These are phyloP conservation scores for Aspergillus olivimuriae DNA, from an alignment of 495 filamentous ascomycete genomes.

Conservation along the genomic window DNA sequence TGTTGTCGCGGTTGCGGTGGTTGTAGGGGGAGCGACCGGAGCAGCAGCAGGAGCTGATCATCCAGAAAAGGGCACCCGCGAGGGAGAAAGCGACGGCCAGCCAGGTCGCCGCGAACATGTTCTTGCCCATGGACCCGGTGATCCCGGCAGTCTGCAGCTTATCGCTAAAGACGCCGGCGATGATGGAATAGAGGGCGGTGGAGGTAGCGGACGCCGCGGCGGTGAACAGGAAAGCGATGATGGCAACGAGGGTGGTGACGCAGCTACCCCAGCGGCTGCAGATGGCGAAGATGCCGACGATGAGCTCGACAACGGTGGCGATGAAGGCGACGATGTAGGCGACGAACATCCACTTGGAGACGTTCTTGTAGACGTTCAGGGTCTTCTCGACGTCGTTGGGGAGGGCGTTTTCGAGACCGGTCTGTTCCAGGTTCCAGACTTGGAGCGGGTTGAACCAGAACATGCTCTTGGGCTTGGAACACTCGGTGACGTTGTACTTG, in stretches of 20 bases:
- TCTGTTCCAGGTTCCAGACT: constrained; percentile 56
- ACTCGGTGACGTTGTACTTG: constrained; percentile 35
- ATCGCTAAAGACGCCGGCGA: constrained; percentile 53
- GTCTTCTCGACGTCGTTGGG: constrained; percentile 57
- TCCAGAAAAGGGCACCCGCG: constrained; percentile 76
- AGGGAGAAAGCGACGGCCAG: constrained; percentile 70
- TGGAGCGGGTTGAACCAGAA: constrained; percentile 72
- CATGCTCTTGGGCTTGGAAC: constrained; percentile 51
- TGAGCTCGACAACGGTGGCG: constrained; percentile 61
- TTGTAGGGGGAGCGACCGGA: constrained; percentile 48
- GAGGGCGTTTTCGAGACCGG: constrained; percentile 49
- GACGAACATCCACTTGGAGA: constrained; percentile 75
- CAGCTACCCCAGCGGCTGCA: constrained; percentile 65
- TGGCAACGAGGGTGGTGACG: constrained; percentile 68
- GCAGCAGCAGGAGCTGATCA: constrained; percentile 89
- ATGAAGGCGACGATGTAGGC: constrained; percentile 64
- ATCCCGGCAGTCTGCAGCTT: constrained; percentile 62
- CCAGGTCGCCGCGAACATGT: constrained; percentile 69
- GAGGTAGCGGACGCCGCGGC: constrained; percentile 52
- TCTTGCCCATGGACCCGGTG: constrained; percentile 52
- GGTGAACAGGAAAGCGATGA: constrained; percentile 50
- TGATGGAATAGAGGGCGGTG: constrained; percentile 54
- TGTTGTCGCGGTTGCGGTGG: constrained; percentile 23
- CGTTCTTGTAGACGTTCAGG: constrained; percentile 62
- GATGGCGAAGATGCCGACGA: constrained; percentile 63